Evolutionary conservation across 176 grass and related monocot species (phyloP).

Genomic region (Microstegium vimineum): DNA sequence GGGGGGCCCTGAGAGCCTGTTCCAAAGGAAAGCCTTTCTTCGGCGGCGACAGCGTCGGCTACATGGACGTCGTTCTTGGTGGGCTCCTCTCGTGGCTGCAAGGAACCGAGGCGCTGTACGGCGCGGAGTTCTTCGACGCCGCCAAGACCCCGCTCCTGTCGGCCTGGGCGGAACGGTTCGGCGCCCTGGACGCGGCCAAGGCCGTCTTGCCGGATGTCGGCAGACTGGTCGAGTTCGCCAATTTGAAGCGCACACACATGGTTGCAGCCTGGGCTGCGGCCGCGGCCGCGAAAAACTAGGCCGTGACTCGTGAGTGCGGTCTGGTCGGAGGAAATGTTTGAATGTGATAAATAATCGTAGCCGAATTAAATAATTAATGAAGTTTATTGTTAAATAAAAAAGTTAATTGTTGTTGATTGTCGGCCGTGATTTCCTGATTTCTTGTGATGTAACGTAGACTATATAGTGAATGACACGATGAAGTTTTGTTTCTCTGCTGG

Average conservation of each 20-base stretch:
- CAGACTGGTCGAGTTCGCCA: neutral
- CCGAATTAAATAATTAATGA: too few species aligned
- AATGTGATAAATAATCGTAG: neutral
- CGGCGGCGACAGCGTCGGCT: neutral
- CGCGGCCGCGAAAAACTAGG: neutral
- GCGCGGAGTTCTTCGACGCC: conserved; percentile 13
- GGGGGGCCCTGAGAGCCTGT: neutral
- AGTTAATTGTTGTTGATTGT: too few species aligned
- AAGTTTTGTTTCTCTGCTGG: too few species aligned
- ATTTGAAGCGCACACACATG: neutral
- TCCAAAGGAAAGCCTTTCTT: neutral
- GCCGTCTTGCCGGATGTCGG: neutral
- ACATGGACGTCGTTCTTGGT: neutral
- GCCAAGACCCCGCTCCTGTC: neutral
- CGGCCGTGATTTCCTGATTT: neutral
- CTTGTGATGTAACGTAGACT: too few species aligned
- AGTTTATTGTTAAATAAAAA: too few species aligned
- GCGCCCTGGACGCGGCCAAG: neutral
- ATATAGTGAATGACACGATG: too few species aligned
- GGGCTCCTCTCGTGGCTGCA: neutral
- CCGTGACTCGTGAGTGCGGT: neutral
- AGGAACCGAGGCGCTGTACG: neutral
- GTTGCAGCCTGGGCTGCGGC: too few species aligned
- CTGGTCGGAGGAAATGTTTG: neutral
- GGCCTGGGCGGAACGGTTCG: neutral